These are phyloP conservation scores for Nakazawaea holstii DNA, from an alignment of 805 yeast species.

Conservation along the genomic window DNA sequence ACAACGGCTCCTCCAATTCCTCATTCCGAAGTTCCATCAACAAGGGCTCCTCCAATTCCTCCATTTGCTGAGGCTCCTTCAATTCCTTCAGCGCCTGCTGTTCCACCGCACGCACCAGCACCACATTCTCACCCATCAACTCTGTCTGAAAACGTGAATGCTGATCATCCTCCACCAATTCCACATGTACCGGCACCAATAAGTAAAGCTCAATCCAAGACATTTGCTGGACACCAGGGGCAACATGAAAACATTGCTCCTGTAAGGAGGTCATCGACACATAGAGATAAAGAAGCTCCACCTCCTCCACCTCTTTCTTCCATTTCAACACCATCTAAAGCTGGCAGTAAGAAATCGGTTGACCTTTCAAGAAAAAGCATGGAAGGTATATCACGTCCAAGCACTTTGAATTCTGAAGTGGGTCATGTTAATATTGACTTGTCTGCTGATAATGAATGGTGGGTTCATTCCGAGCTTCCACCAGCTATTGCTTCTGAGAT, in stretches of 20 bases:
- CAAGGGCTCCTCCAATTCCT: constrained; percentile 12
- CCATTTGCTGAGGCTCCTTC: constrained; percentile 11
- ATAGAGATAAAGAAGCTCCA: constrained; percentile 9
- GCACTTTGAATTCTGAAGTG: constrained; percentile 1
- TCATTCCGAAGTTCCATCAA: constrained; percentile 11
- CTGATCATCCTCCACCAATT: not conserved
- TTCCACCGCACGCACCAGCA: constrained; percentile 12
- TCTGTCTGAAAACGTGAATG: no score
- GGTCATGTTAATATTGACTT: not conserved
- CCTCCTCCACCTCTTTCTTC: constrained; percentile 9
- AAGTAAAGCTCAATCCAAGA: not conserved
- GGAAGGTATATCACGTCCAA: not conserved
- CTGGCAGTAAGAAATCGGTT: not conserved
- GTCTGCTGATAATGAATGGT: constrained; percentile 48
- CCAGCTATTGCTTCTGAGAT: constrained; percentile 34
- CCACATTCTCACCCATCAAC: no score
- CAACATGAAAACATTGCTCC: not conserved
- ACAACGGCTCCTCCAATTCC: constrained; percentile 18
- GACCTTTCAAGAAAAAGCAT: not conserved
- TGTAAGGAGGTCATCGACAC: constrained; percentile 6
- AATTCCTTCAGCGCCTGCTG: constrained; percentile 13
- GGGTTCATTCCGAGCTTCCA: constrained; percentile 59
- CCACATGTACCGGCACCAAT: constrained; percentile 12
- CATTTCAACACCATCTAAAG: not conserved
- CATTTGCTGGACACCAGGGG: not conserved